A percentile compares a stretch with the other conserved stretches of the same genome.
These are phyloP conservation scores for Grosmannia serpens DNA, from an alignment of 2,329 filamentous ascomycete genomes.

Conservation along the genomic window DNA sequence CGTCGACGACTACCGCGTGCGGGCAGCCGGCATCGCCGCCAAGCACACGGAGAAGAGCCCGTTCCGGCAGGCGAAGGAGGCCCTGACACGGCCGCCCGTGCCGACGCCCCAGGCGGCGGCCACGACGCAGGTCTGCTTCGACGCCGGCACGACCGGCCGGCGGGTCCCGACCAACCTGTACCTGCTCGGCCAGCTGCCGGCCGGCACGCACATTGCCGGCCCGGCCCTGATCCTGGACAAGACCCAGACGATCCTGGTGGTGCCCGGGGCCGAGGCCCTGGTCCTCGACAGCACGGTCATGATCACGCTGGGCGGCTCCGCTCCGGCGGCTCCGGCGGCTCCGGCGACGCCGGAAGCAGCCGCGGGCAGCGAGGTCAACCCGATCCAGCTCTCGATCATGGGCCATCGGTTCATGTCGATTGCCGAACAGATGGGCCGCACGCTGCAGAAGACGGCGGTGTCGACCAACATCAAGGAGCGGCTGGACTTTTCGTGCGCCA, in stretches of 20 bases:
- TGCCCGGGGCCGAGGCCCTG: constrained; percentile 49
- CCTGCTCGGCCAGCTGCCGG: not conserved
- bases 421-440: constrained; percentile 51
- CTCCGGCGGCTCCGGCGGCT: constrained; percentile 11
- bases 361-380: constrained; percentile 28
- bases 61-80: constrained; percentile 65
- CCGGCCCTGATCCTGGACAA: constrained; percentile 57
- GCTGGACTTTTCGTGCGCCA: constrained; percentile 69
- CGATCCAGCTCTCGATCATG: constrained; percentile 68
- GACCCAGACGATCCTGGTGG: constrained; percentile 60
- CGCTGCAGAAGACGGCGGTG: constrained; percentile 69
- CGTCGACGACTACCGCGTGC: constrained; percentile 57
- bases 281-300: constrained; percentile 62
- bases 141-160: not conserved
- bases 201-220: constrained; percentile 23
- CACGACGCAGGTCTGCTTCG: not conserved
- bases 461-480: constrained; percentile 75
- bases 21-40: constrained; percentile 54
- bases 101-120: not conserved
- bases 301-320: constrained; percentile 27
- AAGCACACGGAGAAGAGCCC: constrained; percentile 63
- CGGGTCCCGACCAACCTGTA: not conserved
- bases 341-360: constrained; percentile 53
- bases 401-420: constrained; percentile 72
- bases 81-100: not conserved